These are phyloP conservation scores for Metarhizium brunneum DNA, from an alignment of 2,329 filamentous ascomycete genomes.

Conservation along the genomic window DNA sequence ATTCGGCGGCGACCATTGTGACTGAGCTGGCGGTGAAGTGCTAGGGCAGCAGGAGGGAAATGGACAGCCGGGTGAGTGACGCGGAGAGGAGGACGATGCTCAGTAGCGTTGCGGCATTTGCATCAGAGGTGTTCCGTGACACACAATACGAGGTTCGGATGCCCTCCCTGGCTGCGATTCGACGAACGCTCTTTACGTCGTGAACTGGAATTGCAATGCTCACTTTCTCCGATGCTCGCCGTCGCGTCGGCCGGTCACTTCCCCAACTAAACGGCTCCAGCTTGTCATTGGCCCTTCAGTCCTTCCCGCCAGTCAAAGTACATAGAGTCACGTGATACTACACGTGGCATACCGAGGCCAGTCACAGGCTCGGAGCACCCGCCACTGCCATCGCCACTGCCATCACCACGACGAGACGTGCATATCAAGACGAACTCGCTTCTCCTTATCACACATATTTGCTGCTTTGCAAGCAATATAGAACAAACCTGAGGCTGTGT, in stretches of 20 bases:
- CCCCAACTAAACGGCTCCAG: not conserved
- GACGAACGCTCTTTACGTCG: not conserved
- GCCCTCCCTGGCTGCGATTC: not conserved
- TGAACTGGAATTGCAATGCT: not conserved
- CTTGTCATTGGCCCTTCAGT: constrained; percentile 1
- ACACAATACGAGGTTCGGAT: not conserved
- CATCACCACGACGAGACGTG: not conserved
- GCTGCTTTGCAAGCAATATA: not conserved
- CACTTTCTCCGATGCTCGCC: not conserved
- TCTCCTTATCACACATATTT: not conserved
- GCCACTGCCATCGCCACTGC: not conserved
- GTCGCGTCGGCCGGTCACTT: not conserved
- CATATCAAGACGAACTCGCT: not conserved
- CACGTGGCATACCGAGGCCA: not conserved
- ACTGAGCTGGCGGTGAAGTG: not conserved
- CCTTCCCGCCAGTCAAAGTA: not conserved
- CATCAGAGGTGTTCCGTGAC: not conserved
- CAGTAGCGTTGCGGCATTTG: not conserved
- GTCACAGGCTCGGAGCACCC: not conserved
- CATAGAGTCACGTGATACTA: not conserved
- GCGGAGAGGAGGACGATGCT: not conserved
- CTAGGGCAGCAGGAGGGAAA: not conserved
- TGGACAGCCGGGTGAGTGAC: not conserved
- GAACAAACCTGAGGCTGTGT: not conserved
- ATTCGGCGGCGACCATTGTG: constrained; percentile 30